Percentiles rank a stretch among this genome's conserved stretches.
Conservation (phyloP, 495 filamentous ascomycete genomes). For the Penicillium simplicissimum region DNA sequence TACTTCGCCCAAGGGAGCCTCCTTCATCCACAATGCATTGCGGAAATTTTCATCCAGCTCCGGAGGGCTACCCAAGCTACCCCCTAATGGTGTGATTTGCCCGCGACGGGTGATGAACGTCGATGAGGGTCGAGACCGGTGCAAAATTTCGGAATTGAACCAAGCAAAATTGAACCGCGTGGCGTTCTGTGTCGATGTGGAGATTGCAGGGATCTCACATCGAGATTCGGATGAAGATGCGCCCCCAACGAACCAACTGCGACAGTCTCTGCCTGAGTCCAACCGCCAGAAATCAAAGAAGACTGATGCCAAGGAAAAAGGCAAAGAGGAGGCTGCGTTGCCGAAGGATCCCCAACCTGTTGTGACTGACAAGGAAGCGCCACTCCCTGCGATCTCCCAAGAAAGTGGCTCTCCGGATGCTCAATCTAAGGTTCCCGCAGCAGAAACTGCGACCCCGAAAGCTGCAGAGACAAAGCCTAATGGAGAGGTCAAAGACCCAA, state of each 20-base stretch:
- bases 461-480: conserved; percentile 35
- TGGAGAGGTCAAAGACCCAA: conserved; percentile 50
- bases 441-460: conserved; percentile 1
- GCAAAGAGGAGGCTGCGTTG: conserved; percentile 67
- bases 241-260: conserved; percentile 31
- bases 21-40: conserved; percentile 79
- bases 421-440: conserved; percentile 4
- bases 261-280: conserved; percentile 28
- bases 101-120: conserved; percentile 83
- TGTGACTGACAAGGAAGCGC: conserved; percentile 57
- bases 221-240: conserved; percentile 44
- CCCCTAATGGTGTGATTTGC: conserved; percentile 57
- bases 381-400: conserved; percentile 1
- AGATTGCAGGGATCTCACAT: conserved; percentile 75
- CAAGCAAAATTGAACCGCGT: conserved; percentile 80
- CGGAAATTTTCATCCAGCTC: conserved; percentile 74
- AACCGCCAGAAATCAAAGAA: conserved; percentile 55
- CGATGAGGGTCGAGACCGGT: conserved; percentile 75
- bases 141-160: conserved; percentile 75
- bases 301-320: conserved; percentile 58
- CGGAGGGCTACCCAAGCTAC: conserved; percentile 50
- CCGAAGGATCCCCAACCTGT: conserved; percentile 61
- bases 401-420: background rate
- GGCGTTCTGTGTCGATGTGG: conserved; percentile 94
- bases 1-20: conserved; percentile 65